Evolutionary conservation across 331 rosid species (phyloP).

Genomic region (Quercus phellos): DNA sequence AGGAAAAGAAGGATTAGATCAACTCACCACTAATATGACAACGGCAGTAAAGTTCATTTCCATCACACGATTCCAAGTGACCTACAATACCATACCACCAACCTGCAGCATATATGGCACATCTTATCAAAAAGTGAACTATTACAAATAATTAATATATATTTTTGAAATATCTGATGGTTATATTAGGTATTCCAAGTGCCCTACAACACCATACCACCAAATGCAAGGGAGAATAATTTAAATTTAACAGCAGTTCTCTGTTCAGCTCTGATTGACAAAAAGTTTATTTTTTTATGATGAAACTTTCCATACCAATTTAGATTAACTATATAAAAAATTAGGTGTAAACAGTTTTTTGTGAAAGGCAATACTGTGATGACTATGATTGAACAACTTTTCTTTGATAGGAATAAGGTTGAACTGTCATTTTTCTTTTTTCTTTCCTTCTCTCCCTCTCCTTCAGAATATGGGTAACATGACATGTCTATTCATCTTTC

Average conservation of each 20-base stretch:
- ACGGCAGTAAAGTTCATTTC: constrained; percentile 54
- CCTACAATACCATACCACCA: constrained; percentile 91
- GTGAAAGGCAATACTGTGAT: constrained; percentile 11
- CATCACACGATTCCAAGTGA: constrained; percentile 70
- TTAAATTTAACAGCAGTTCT: background rate
- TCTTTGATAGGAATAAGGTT: constrained; percentile 7
- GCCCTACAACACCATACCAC: too few relatives aligned
- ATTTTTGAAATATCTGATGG: background rate
- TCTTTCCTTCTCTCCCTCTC: background rate
- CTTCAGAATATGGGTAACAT: background rate
- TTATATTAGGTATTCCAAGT: background rate
- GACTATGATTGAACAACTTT: constrained; percentile 13
- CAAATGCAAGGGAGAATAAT: background rate
- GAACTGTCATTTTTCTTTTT: background rate
- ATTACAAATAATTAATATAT: background rate
- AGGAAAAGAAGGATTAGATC: constrained; percentile 6
- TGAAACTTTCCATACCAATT: background rate
- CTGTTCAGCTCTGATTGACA: background rate
- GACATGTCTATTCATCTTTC: constrained; percentile 20
- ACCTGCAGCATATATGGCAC: constrained; percentile 48
- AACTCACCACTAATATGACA: constrained; percentile 62
- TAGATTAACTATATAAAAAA: background rate
- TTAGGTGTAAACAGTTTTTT: background rate
- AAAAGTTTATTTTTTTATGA: background rate
- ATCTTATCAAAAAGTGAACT: constrained; percentile 16